Base-by-base conservation (phyloP, 1,284 basidiomycete species). In the Cutaneotrichosporon spelunceum region DNA sequence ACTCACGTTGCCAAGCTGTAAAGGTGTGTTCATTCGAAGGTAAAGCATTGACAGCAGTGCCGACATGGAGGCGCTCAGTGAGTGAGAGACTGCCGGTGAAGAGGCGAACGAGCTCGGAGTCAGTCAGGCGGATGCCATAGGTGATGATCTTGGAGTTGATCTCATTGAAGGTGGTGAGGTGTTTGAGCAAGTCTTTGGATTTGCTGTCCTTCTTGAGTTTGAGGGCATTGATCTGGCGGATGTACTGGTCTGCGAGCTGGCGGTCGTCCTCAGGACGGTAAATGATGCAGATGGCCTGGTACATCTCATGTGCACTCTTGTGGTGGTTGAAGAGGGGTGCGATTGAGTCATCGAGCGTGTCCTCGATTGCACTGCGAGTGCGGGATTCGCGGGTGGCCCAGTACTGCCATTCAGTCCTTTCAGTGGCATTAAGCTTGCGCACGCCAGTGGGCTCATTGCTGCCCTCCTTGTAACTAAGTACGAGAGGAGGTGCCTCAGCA, bases 191-290 rank as follows among this genome's bases (percentile, higher is more conserved):
- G 5, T 45, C 19, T 2, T n/a, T 21, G n/a, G n/a, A 10, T 21
- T n/a, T 45, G 19, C 16, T 1, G 1, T 21, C 44, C 4, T 45
- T 45, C 44, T 45, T 45, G 44, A 45, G 44, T 7, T 45, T 45
- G 44, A 45, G 44, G 9, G 44, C 44, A 7, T 45, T 45, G 44
- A 45, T 19, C n/a, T 45, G 44, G n/a, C 44, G 44, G 23, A 45
- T 45, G 44, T 45, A 45, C 44, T 45, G 44, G 44, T 45, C 44
- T 21, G 44, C 44, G n/a, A 45, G 44, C 19, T 45, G 16, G 44
- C 7, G 21, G 44, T 45, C 44, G 16, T 45, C 44, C 16, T 1
- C n/a, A 7, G 44, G 44, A n/a, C 44, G 44, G 13, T 45, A 45
- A 21, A 45, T 7, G n/a, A 8, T 21, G n/a, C 44, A 45, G 44